Base-by-base conservation (phyloP, 306 rosid species). In the Bauhinia variegata region DNA sequence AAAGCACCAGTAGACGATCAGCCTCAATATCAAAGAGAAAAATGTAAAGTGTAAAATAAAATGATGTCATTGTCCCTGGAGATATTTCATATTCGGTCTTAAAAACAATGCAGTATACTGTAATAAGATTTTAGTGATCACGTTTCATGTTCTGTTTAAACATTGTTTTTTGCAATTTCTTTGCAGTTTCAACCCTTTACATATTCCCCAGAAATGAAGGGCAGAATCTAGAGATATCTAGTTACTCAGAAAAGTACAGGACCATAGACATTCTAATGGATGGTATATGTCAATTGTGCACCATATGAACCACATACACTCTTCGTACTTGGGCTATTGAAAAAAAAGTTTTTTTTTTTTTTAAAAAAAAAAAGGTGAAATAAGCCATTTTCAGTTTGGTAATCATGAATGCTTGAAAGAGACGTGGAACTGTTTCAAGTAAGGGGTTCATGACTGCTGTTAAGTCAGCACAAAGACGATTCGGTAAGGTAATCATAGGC, bases 21-120 rank as follows among this genome's bases (percentile, higher is more conserved):
- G 34, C 51, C 62, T 48, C 48, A 47, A 23, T 19, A 60, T 41
- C 23, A 67, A 68, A 68, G 13, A 62, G 58, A 63, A 72, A 56
- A 39, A 15, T 62, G 59, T 13, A 32, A 37, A 38, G 37, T 73
- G 69, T 57, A 54, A 72, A 78, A 72, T 60, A 60, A 60, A 54
- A 30, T 53, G 65, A 36, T 60, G 39, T 44, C 62, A 55, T 15
- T 12, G n/a, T 39, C n/a, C 54, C 48, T 57, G 14, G 18, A 31
- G n/a, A 17, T 33, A 18, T 33, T 33, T 31, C 57, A 16, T 16
- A 30, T 15, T n/a, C n/a, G 10, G 33, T 34, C 11, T 57, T 57
- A 64, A 63, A 63, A 9, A 36, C 41, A 36, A 12, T 62, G 12
- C n/a, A 46, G 15, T 19, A 7, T 9, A 11, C 30, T 19, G 17